Conservation (phyloP, 192 early-diverging fungal species). For the Phycomyces nitens region DNA sequence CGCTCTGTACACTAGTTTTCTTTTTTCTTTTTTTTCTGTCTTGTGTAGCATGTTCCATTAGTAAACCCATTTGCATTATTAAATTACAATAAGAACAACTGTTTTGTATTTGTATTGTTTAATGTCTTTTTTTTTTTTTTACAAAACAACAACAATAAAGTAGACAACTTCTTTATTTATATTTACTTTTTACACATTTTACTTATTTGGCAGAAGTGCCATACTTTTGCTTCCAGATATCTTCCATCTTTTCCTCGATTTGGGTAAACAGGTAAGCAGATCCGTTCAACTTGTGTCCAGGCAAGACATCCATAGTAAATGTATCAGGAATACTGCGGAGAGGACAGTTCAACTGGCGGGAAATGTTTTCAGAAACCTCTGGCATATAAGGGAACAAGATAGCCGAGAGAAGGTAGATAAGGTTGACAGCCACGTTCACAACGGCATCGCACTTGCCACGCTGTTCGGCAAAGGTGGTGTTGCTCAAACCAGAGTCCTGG, state of each 20-base stretch:
- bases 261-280: slow-evolving; percentile 88
- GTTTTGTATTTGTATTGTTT: too few species aligned
- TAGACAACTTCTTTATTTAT: background rate
- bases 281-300: slow-evolving; percentile 80
- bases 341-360: slow-evolving; percentile 81
- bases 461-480: slow-evolving; percentile 75
- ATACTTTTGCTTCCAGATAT: slow-evolving; percentile 76
- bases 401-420: slow-evolving; percentile 86
- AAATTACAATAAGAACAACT: too few species aligned
- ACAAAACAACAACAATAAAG: background rate
- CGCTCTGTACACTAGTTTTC: too few species aligned
- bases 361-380: slow-evolving; percentile 72
- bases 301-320: slow-evolving; percentile 71
- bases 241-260: slow-evolving; percentile 83
- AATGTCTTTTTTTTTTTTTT: background rate
- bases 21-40: too few species aligned
- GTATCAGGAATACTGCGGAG: slow-evolving; percentile 71
- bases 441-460: slow-evolving; percentile 85
- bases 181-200: background rate
- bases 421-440: slow-evolving; percentile 75
- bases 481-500: slow-evolving; percentile 91
- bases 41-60: too few species aligned
- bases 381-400: slow-evolving; percentile 94
- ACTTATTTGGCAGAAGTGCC: slow-evolving; percentile 50
- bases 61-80: too few species aligned